Evolutionary conservation across 176 grass and related monocot species (phyloP), one percentile per base, ranked within the genome.

Genomic region (Hordeum vulgare): DNA sequence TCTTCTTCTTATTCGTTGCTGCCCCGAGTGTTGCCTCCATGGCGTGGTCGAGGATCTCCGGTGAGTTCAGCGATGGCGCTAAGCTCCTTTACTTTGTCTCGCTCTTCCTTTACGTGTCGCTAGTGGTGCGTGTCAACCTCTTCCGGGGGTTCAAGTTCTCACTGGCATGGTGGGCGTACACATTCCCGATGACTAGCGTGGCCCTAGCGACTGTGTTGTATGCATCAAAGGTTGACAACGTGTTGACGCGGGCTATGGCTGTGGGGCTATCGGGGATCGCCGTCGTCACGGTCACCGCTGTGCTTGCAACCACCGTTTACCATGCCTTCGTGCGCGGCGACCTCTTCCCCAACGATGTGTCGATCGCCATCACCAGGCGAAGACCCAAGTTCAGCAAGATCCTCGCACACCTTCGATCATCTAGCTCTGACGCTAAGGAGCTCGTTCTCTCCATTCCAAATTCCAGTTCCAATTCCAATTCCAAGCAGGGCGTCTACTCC

Each of bases 161-260:
- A n/a, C 58, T 94, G 57, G 85, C 91, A 10, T 97, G 94, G 94
- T 97, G 94, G 94, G 91, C 94, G 5, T 97, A 97, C 89, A 90
- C 91, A 25, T 91, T 97, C 61, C 94, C 94, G 34, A 81, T 97
- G 79, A 92, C 94, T 1, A 81, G 84, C 42, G 84, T 85, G 8
- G 91, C 91, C 44, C 41, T 97, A 36, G 85, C 89, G 3, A 86
- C 94, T 9, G 74, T 81, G 13, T 53, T 88, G 66, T 97, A 97
- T 76, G 82, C 91, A 9, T 71, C 90, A 10, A 80, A 66, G 80
- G 89, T 92, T 28, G 82, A 75, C 24, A 97, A 83, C 37, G 4
- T 85, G 14, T 0, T 86, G 23, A 94, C 94, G 15, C 77, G 59
- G 23, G 9, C 90, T n/a, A 11, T 92, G 7, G 81, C 83, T 1